Base-by-base conservation (phyloP, 2,329 filamentous ascomycete genomes). In the Bipolaris victoriae region DNA sequence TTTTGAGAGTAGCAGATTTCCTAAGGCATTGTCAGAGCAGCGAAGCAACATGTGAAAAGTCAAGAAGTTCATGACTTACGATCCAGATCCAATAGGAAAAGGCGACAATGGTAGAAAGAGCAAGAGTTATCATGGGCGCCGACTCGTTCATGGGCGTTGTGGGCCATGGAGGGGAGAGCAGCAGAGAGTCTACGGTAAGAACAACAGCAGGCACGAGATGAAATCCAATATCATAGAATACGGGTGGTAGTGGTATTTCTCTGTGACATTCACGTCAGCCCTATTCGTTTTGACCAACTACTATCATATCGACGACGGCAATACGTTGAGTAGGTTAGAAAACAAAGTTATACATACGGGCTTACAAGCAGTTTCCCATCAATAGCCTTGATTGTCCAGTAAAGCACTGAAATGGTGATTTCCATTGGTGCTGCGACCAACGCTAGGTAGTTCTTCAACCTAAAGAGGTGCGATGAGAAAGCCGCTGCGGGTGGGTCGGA, bases 51-150 rank as follows among this genome's bases (percentile, higher is more conserved):
- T 11, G 9, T 22, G 15, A 18, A 11, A 22, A 1, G 7, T n/a
- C 31, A 31, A 31, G 16, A 13, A 29, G 22, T 22, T 5, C 5
- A 15, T 20, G 9, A 37, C 54, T 48, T 52, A 57, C 54, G 22
- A 92, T 84, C 90, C 90, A 93, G 62, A 84, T 83, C 89, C 89
- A 93, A 74, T 93, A 93, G 2, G 77, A 72, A 60, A 90, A 86
- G 0, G 88, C 88, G 41, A 91, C 76, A 1, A 64, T 71, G 11
- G 83, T 82, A 62, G 85, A 87, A 24, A 90, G 69, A 1, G 78
- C 77, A 68, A 90, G 81, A 4, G 87, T 84, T 1, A 83, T 81
- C n/a, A 86, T 79, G 7, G 81, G 81, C 9, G 82, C 80, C 7
- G 63, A 62, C 4, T 69, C 67, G 43, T 70, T 68, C 58, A 90